These are phyloP conservation scores for Pseudogymnoascus sp. DNA, from an alignment of 2,329 filamentous ascomycete genomes.

Conservation along the genomic window DNA sequence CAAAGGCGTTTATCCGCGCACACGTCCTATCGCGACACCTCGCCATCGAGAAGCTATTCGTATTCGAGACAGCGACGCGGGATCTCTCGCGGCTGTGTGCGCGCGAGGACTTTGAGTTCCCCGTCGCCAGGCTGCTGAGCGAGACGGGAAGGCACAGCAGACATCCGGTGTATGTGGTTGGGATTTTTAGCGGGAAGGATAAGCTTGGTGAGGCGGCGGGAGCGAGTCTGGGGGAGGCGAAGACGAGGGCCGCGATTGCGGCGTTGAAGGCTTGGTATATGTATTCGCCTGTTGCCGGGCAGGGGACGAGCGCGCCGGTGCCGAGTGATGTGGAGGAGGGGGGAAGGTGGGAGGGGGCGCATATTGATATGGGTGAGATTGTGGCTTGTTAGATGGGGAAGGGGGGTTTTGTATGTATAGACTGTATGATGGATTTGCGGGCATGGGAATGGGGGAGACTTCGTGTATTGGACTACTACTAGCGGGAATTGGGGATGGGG, in stretches of 20 bases:
- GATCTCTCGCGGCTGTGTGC: slow-evolving; percentile 78
- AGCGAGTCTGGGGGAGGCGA: slow-evolving; percentile 66
- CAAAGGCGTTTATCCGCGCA: slow-evolving; percentile 71
- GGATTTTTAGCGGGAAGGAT: slow-evolving; percentile 83
- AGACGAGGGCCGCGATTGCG: slow-evolving; percentile 70
- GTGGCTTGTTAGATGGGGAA: slow-evolving; percentile 23
- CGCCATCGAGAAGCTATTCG: slow-evolving; percentile 68
- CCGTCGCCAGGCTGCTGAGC: slow-evolving; percentile 76
- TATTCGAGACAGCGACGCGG: slow-evolving; percentile 73
- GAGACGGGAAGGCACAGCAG: slow-evolving; percentile 82
- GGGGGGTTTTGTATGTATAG: slow-evolving; percentile 9
- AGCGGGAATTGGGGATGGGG: slow-evolving; percentile 1
- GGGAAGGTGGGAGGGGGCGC: slow-evolving; percentile 42
- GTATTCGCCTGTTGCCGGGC: slow-evolving; percentile 58
- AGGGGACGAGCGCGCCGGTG: slow-evolving; percentile 32
- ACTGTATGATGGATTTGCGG: slow-evolving; percentile 9
- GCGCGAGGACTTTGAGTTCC: slow-evolving; percentile 79
- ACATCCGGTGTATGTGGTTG: slow-evolving; percentile 86
- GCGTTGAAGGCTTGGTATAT: slow-evolving; percentile 93
- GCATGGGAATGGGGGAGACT: slow-evolving; percentile 1
- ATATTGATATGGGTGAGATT: slow-evolving; percentile 49
- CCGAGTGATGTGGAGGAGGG: slow-evolving; percentile 39
- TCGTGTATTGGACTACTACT: slow-evolving; percentile 3
- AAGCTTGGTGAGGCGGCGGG: slow-evolving; percentile 89
- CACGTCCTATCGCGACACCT: slow-evolving; percentile 77